Evolutionary conservation across 768 basidiomycete genomes (phyloP), one percentile per base, ranked within the genome.

Genomic region (Rhodotorula babjevae): DNA sequence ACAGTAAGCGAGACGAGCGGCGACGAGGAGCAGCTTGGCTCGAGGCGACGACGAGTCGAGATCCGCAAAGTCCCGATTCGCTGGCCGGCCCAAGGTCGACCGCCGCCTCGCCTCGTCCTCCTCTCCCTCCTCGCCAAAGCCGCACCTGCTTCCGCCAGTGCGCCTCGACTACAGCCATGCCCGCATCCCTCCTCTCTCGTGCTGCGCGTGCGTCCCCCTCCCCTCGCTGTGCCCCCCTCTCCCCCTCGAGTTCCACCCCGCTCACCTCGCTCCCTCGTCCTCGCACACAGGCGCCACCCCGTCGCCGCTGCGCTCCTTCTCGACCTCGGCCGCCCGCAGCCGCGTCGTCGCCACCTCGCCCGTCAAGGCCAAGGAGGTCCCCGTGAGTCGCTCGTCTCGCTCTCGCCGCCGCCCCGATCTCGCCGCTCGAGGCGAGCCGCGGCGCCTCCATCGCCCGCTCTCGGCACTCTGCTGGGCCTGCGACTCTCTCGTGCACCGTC

Each of bases 311-410:
- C 71, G 71, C 62, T 25, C 65, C 42, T 65, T 76, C 63, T 62
- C 71, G 27, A 66, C 69, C 31, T 67, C 75, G 16, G 64, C 75
- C 18, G 42, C 61, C 9, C 46, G 60, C 40, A n/a, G 33, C 10
- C 58, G 72, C 10, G 69, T 76, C 44, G 61, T 76, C 62, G 67
- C 75, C 2, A 67, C 75, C 23, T 40, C 29, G 29, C 75, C 75
- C 50, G 72, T 73, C 56, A 56, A 56, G 46, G 75, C 75, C 21
- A 76, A 70, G 66, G 75, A 76, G 64, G 75, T 73, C 5, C 75
- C 75, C 52, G 72, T 73, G n/a, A 40, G 71, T 65, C 50, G 44
- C 44, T 18, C 11, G 1, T 1, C 14, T 27, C 4, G 36, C 14
- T 8, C 33, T 47, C 33, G 33, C 23, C 40, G 10, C 12, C 23